Evolutionary conservation across 352 stramenopile species (phyloP).

Genomic region (Hyaloperonospora brassicae): DNA sequence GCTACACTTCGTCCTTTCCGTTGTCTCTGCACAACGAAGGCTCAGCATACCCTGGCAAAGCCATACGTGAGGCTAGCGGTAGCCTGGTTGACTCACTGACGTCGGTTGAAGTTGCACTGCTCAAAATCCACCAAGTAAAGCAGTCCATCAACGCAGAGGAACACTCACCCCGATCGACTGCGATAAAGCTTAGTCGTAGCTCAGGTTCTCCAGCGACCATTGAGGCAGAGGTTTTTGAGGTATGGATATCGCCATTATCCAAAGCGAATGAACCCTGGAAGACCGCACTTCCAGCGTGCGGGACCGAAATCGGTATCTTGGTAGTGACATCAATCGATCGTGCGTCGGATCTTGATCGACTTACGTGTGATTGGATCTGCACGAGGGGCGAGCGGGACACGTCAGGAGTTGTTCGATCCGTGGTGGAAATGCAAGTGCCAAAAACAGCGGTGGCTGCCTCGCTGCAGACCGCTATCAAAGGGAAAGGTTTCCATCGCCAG

Average conservation of each 20-base stretch:
- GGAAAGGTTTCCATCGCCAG: slow-evolving; percentile 44
- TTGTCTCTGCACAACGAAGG: slow-evolving; percentile 6
- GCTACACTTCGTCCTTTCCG: slow-evolving; percentile 35
- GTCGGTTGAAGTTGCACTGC: slow-evolving; percentile 8
- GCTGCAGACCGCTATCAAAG: slow-evolving; percentile 15
- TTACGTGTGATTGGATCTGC: slow-evolving; percentile 20
- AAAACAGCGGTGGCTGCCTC: slow-evolving; percentile 14
- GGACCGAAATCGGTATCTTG: slow-evolving; percentile 6
- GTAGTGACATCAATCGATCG: slow-evolving; percentile 15
- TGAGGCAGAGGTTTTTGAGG: slow-evolving; percentile 17
- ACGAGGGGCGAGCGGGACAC: slow-evolving; percentile 2
- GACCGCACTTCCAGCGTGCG: slow-evolving; percentile 3
- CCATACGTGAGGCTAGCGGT: slow-evolving; percentile 1
- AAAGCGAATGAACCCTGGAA: slow-evolving; percentile 4
- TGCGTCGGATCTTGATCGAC: slow-evolving; percentile 4
- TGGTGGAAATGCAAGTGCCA: slow-evolving; percentile 4
- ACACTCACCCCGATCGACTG: slow-evolving; percentile 5
- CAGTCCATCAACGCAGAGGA: slow-evolving; percentile 1
- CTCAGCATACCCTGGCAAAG: slow-evolving; percentile 11
- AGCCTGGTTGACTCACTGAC: slow-evolving; percentile 5
- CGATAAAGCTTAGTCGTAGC: slow-evolving; percentile 11
- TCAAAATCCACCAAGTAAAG: slow-evolving; percentile 9
- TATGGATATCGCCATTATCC: slow-evolving; percentile 8
- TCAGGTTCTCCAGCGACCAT: slow-evolving; percentile 8
- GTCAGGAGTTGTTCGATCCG: slow-evolving; percentile 2